These are phyloP conservation scores for Platanthera guangdongensis DNA, from an alignment of 106 monocot genomes.

Conservation along the genomic window DNA sequence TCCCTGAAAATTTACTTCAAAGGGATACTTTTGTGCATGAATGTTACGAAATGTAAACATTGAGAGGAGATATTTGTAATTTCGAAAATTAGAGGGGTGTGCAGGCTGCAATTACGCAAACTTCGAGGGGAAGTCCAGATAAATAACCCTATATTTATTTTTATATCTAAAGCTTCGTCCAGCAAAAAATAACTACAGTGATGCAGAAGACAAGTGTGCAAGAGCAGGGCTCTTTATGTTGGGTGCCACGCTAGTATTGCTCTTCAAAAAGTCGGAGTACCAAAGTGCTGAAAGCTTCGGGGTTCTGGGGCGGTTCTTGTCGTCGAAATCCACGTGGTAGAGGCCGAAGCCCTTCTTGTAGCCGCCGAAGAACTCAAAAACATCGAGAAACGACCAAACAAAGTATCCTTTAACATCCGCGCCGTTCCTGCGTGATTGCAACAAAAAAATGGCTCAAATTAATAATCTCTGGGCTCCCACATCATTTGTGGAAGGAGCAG, in stretches of 20 bases:
- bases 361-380: conserved; percentile 25
- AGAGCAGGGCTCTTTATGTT: background rate
- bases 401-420: conserved; percentile 26
- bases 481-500: no score
- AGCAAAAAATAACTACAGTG: background rate
- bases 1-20: no score
- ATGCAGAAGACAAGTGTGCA: background rate
- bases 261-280: conserved; percentile 36
- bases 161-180: no score
- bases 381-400: conserved; percentile 36
- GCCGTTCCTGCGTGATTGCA: conserved; percentile 19
- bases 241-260: background rate
- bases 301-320: conserved; percentile 11
- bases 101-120: no score
- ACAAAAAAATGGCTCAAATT: background rate
- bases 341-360: conserved; percentile 23
- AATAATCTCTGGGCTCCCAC: background rate
- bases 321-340: conserved; percentile 29
- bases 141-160: background rate
- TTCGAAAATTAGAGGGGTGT: no score
- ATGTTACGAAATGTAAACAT: no score
- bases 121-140: no score
- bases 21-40: no score
- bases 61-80: no score
- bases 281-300: conserved; percentile 33